phyloP scores from a whole-genome alignment of 106 monocot species.

The Chionographis japonica region DNA sequence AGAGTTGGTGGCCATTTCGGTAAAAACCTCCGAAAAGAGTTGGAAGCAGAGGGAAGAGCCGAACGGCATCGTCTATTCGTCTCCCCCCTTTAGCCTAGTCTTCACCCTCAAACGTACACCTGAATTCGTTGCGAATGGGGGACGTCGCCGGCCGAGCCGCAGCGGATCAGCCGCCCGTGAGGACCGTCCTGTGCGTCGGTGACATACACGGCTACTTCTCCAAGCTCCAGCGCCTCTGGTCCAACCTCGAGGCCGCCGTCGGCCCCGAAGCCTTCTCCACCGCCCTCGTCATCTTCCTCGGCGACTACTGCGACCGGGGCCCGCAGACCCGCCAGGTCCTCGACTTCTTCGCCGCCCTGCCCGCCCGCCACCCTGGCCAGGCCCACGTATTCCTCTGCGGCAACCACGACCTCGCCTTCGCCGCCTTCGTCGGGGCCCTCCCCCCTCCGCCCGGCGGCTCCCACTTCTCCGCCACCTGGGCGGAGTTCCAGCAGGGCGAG shows the following conservation, averaged over 20 bases:
- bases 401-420: constrained; percentile 97
- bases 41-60: no score
- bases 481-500: constrained; percentile 62
- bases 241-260: constrained; percentile 61
- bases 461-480: constrained; percentile 60
- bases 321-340: constrained; percentile 67
- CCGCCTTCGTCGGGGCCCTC: constrained; percentile 87
- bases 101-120: no score
- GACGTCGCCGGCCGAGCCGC: no score
- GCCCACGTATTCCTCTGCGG: constrained; percentile 91
- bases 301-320: constrained; percentile 97
- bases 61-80: no score
- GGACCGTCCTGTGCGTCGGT: constrained; percentile 56
- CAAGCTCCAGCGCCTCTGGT: constrained; percentile 65
- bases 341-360: constrained; percentile 45
- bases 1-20: no score
- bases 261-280: constrained; percentile 53
- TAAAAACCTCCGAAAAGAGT: no score
- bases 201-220: constrained; percentile 64
- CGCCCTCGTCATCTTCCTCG: constrained; percentile 90
- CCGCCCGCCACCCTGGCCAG: constrained; percentile 65
- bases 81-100: no score
- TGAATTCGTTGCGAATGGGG: no score
- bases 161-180: not conserved
- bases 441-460: constrained; percentile 61